These are phyloP conservation scores for Skeletonema marinoi DNA, from an alignment of 108 stramenopile species.

Conservation along the genomic window DNA sequence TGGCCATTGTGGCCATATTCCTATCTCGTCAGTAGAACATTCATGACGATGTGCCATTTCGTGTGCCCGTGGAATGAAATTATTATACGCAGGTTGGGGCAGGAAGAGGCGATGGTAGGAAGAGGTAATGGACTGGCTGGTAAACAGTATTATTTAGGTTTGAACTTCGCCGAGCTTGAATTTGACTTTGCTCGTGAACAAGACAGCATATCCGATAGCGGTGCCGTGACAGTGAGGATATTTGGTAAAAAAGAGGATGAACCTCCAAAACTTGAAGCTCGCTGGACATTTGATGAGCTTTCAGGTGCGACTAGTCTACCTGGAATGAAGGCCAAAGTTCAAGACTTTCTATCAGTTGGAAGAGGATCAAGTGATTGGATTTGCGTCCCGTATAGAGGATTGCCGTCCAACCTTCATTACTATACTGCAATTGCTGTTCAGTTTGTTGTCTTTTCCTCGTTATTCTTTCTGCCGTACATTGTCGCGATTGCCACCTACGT, in stretches of 20 bases:
- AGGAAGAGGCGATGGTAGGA: not conserved
- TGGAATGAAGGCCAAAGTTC: slow-evolving; percentile 22
- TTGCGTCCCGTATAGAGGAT: slow-evolving; percentile 42
- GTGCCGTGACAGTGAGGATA: slow-evolving; percentile 39
- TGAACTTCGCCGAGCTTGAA: slow-evolving; percentile 83
- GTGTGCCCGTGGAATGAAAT: slow-evolving; percentile 58
- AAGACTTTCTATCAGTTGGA: not conserved
- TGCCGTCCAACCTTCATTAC: slow-evolving; percentile 4
- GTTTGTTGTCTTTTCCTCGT: slow-evolving; percentile 21
- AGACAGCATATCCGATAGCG: not conserved
- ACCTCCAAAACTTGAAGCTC: slow-evolving; percentile 33
- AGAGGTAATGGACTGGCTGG: slow-evolving; percentile 29
- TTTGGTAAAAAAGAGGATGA: slow-evolving; percentile 31
- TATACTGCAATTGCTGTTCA: slow-evolving; percentile 16
- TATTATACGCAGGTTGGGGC: slow-evolving; percentile 28
- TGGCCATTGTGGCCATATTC: slow-evolving; percentile 38
- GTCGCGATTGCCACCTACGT: not conserved
- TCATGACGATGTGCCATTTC: slow-evolving; percentile 53
- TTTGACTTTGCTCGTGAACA: slow-evolving; percentile 61
- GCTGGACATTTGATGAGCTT: slow-evolving; percentile 43
- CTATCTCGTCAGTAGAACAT: slow-evolving; percentile 33
- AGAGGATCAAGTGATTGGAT: slow-evolving; percentile 6
- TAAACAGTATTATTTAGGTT: slow-evolving; percentile 65
- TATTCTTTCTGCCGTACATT: slow-evolving; percentile 36
- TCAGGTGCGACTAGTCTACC: slow-evolving; percentile 21